Base-by-base conservation (phyloP, 805 yeast genomes). In the Cyberlindnera xishuangbannaensis region DNA sequence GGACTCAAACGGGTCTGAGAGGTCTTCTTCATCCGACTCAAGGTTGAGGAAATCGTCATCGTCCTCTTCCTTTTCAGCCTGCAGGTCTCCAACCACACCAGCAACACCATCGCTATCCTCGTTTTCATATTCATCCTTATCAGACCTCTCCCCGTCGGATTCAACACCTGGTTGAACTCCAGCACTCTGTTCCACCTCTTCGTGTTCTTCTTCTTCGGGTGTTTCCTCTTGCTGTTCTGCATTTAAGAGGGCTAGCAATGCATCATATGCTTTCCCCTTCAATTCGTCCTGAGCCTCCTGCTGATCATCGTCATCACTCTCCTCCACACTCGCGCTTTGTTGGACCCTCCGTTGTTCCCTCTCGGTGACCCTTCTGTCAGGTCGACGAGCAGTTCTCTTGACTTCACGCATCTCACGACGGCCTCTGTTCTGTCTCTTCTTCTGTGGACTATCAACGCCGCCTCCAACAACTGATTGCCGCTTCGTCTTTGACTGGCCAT, bases 1-100 rank as follows among this genome's bases (percentile, higher is more conserved):
- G 10, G 59, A 50, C 40, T 83, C 83, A 47, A 83, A 87, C 0
- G 95, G 84, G 58, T 90, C 96, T 7, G 58, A 53, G 9, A 61
- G 67, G 29, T 59, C 63, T 23, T 66, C 66, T 15, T 54, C 61
- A 18, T 54, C 60, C 6, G 37, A 33, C 18, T 27, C 37, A 6
- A 37, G 10, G 3, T 38, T 38, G 12, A 37, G 35, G 19, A 27
- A 37, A 8, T 50, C 61, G 14, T 41, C 54, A 28, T 48, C 64
- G 13, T 46, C 45, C 31, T 55, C 56, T 25, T 46, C 48, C 28
- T 50, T 46, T 14, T 48, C 51, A 16, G 26, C 26, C 9, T 24
- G 15, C n/a, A 10, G 8, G 8, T 42, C 53, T 5, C 35, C 55
- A 5, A 37, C 46, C 14, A 43, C 28, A 24, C 44, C 51, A 2